Conservation (phyloP, 208 protist species). For the Tritrichomonas musculus region DNA sequence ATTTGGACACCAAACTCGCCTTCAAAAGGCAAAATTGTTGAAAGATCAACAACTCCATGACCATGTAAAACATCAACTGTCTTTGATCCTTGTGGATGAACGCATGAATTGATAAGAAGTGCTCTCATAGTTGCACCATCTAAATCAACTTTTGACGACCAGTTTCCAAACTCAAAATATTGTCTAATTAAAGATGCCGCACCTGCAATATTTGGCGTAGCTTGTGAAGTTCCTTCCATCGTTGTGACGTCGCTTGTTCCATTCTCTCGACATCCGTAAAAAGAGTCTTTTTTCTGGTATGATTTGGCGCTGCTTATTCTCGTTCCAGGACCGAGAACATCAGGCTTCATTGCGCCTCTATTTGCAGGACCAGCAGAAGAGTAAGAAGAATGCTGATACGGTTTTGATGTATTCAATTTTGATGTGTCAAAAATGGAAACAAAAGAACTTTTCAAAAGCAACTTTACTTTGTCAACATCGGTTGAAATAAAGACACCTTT, state of each 20-base stretch:
- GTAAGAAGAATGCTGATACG: neutral
- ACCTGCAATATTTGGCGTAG: neutral
- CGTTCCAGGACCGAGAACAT: neutral
- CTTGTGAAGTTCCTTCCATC: neutral
- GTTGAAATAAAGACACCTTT: neutral
- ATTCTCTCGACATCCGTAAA: neutral
- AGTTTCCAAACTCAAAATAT: neutral
- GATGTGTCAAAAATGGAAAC: neutral
- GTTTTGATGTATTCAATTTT: neutral
- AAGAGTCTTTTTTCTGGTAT: neutral
- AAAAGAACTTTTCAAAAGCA: too few relatives aligned
- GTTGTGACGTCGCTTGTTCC: neutral
- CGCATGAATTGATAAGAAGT: neutral
- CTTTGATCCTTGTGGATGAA: neutral
- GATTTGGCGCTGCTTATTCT: neutral
- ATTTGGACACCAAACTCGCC: neutral
- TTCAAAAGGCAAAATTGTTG: neutral
- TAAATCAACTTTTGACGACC: neutral
- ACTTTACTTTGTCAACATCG: neutral
- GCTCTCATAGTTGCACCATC: neutral
- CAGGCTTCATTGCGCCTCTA: neutral
- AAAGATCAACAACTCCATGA: neutral
- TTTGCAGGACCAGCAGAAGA: neutral
- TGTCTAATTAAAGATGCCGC: neutral
- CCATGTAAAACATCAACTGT: neutral